A percentile compares a stretch with the other conserved stretches of the same genome.
Conservation (phyloP, 2,329 filamentous ascomycete species). For the Calonectria naviculata region DNA sequence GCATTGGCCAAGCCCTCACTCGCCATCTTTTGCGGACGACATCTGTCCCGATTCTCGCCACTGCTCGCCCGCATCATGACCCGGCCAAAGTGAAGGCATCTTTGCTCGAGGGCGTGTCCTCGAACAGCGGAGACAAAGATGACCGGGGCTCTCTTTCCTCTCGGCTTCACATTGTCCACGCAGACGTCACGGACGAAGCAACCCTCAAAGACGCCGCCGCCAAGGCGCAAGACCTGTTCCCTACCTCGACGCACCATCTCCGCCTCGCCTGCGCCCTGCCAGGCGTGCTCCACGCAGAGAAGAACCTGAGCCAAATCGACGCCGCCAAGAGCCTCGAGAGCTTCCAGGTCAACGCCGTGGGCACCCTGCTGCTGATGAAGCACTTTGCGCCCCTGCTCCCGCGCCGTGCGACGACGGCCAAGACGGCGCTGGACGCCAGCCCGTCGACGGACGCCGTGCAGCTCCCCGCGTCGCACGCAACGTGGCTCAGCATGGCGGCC, state of each 20-base stretch:
- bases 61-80: conserved; percentile 50
- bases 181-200: conserved; percentile 69
- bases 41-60: conserved; percentile 59
- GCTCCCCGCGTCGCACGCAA: conserved; percentile 62
- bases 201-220: conserved; percentile 68
- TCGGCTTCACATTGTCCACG: conserved; percentile 52
- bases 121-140: not conserved
- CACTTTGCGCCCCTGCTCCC: conserved; percentile 79
- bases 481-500: conserved; percentile 81
- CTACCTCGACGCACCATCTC: conserved; percentile 64
- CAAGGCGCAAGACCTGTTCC: conserved; percentile 64
- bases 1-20: conserved; percentile 61
- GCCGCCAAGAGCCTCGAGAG: conserved; percentile 71
- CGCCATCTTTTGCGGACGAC: conserved; percentile 60
- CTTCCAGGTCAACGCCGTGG: conserved; percentile 79
- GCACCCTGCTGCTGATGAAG: conserved; percentile 81
- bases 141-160: conserved; percentile 34
- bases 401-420: conserved; percentile 56
- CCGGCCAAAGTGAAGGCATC: conserved; percentile 47
- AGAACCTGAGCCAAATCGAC: conserved; percentile 73
- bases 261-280: conserved; percentile 77
- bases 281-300: conserved; percentile 80
- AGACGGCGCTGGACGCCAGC: conserved; percentile 40
- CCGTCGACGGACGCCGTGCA: conserved; percentile 33
- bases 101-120: conserved; percentile 45